Evolutionary conservation across 768 basidiomycete species (phyloP), one percentile per base, ranked within the genome.

Genomic region (Boletus fagicola): DNA sequence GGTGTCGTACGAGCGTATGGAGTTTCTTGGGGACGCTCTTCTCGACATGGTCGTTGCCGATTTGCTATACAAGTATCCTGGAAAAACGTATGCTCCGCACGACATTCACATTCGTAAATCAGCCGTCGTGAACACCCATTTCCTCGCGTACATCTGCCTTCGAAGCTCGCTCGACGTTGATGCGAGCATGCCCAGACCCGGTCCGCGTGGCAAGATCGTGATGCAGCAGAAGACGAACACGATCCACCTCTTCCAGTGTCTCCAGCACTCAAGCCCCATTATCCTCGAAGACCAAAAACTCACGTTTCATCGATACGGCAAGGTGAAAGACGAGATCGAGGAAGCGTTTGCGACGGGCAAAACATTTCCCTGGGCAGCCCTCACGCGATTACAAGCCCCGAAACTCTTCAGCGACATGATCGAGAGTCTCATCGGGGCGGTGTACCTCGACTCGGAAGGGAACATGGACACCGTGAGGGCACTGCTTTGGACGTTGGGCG

Each of bases 361-460:
- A 77, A 1, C 62, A 90, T 33, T 91, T 85, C 65, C 89, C 0
- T 91, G 89, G 89, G 87, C 86, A 1, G 78, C 83, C 12, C 76
- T 92, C 47, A 85, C 85, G n/a, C 80, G 82, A 18, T 74, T 91
- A 26, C 89, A 91, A 67, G 86, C 90, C 0, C 85, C 88, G 4
- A 91, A 91, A 64, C 82, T 90, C 66, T 76, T 90, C 64, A 89
- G 88, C 65, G 90, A 92, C 71, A 87, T 90, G 71, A 70, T 91
- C 24, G 90, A 91, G 72, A 87, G 86, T 62, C 61, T 90, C 31
- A 76, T 91, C 35, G 90, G 89, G 10, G 90, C 88, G 0, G 82
- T 86, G n/a, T 90, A 80, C 65, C 78, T 91, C 30, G 90, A 92
- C 66, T 81, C 85, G 0, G 62, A 60, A 0, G 89, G 88, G 5